These are phyloP conservation scores for Leccinum broughii DNA, from an alignment of 768 basidiomycete species.

Conservation along the genomic window DNA sequence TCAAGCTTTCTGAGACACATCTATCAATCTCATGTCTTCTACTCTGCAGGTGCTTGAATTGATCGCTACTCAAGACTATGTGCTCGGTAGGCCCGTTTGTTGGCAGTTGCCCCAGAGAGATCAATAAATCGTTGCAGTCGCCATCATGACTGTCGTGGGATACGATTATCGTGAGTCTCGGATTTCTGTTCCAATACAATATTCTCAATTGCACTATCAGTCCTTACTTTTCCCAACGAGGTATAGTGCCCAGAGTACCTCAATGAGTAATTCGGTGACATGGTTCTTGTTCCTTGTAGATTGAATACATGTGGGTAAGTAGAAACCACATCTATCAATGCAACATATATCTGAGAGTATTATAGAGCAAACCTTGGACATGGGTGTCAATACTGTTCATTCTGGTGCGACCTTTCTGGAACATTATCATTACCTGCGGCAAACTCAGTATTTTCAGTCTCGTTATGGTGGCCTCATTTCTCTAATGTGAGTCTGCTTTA, in stretches of 20 bases:
- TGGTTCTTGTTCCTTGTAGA: not conserved
- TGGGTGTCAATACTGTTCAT: not conserved
- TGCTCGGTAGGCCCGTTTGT: not conserved
- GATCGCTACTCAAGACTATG: not conserved
- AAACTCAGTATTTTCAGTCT: not conserved
- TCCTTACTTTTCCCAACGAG: not conserved
- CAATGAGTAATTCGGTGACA: not conserved
- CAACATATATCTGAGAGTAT: not conserved
- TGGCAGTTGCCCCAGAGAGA: not conserved
- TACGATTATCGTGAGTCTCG: not conserved
- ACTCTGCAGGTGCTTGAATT: not conserved
- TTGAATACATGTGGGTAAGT: not conserved
- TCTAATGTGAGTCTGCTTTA: not conserved
- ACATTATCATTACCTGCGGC: not conserved
- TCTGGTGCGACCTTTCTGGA: not conserved
- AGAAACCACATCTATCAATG: not conserved
- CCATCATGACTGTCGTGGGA: not conserved
- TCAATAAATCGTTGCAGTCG: not conserved
- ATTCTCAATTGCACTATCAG: not conserved
- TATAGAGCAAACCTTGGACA: not conserved
- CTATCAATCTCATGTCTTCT: not conserved
- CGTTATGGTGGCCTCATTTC: not conserved
- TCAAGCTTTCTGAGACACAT: not conserved
- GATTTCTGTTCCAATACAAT: not conserved
- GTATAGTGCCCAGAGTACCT: not conserved